Percentiles rank a stretch among this genome's conserved stretches.
phyloP scores from a whole-genome alignment of 2,329 filamentous ascomycete species.

The Fusarium sambucinum region DNA sequence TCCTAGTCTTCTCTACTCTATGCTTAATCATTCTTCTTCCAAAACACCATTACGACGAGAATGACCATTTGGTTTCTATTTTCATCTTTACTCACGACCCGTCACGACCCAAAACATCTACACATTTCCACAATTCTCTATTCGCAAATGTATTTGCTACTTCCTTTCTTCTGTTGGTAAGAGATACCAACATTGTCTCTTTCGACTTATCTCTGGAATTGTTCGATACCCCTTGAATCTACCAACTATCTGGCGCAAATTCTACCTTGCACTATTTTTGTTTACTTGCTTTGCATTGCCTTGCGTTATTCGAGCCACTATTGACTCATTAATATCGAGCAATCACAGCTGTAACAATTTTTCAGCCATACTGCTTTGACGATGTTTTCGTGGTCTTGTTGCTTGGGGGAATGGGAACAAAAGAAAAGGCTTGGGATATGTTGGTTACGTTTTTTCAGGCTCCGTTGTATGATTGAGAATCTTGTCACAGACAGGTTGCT shows the following conservation, averaged over 20 bases:
- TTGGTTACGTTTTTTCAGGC: constrained; percentile 15
- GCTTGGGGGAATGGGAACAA: constrained; percentile 14
- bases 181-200: constrained; percentile 37
- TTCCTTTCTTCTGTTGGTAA: constrained; percentile 38
- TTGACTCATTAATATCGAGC: constrained; percentile 9
- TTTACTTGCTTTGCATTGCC: constrained; percentile 25
- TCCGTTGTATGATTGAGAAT: constrained; percentile 38
- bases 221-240: constrained; percentile 44
- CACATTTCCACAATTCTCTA: constrained; percentile 37
- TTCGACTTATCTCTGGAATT: constrained; percentile 30
- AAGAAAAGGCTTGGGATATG: constrained; percentile 22
- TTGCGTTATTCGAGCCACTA: constrained; percentile 27
- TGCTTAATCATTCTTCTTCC: constrained; percentile 27
- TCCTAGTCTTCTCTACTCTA: constrained; percentile 54
- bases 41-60: constrained; percentile 33
- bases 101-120: constrained; percentile 43
- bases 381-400: constrained; percentile 20
- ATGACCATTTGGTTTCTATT: constrained; percentile 41
- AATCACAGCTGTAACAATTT: constrained; percentile 10
- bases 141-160: constrained; percentile 35
- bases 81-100: constrained; percentile 44
- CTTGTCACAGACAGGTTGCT: constrained; percentile 27
- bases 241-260: constrained; percentile 33
- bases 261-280: constrained; percentile 10
- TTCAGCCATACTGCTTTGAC: constrained; percentile 12